A percentile compares a stretch with the other conserved stretches of the same genome.
phyloP scores from a whole-genome alignment of 2,329 filamentous ascomycete genomes.

The Ophiostoma quercus region DNA sequence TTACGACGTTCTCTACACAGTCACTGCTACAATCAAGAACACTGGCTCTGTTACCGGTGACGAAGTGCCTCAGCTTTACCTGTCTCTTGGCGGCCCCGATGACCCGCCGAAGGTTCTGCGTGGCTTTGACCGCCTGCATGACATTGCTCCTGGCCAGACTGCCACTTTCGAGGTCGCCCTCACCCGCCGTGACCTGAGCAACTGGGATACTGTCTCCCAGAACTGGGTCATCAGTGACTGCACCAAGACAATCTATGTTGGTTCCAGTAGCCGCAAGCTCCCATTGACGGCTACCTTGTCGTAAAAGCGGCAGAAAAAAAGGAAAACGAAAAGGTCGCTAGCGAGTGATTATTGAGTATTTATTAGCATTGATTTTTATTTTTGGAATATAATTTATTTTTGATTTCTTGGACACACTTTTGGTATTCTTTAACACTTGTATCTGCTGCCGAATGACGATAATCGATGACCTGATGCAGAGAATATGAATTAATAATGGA shows the following conservation, averaged over 20 bases:
- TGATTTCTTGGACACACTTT: neutral
- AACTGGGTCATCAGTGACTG: slow-evolving; percentile 67
- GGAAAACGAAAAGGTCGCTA: neutral
- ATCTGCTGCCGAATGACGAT: too few species aligned
- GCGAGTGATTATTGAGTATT: neutral
- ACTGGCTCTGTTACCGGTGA: slow-evolving; percentile 60
- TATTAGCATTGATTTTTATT: neutral
- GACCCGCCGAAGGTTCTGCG: slow-evolving; percentile 65
- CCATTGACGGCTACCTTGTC: slow-evolving; percentile 38
- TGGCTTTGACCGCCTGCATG: slow-evolving; percentile 69
- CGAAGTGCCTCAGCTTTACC: slow-evolving; percentile 71
- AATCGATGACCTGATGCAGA: too few species aligned
- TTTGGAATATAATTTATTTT: neutral
- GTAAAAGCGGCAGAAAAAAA: neutral
- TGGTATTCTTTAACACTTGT: neutral
- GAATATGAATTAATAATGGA: neutral
- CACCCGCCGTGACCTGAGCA: slow-evolving; percentile 75
- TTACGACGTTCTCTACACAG: slow-evolving; percentile 64
- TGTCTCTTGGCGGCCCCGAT: slow-evolving; percentile 71
- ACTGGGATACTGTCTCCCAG: slow-evolving; percentile 75
- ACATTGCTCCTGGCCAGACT: slow-evolving; percentile 62
- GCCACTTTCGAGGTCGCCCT: slow-evolving; percentile 62
- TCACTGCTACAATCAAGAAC: slow-evolving; percentile 66
- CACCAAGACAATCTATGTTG: slow-evolving; percentile 52
- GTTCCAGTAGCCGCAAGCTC: slow-evolving; percentile 52